These are phyloP conservation scores for Aegle marmelos DNA, from an alignment of 345 rosid species.

Conservation along the genomic window DNA sequence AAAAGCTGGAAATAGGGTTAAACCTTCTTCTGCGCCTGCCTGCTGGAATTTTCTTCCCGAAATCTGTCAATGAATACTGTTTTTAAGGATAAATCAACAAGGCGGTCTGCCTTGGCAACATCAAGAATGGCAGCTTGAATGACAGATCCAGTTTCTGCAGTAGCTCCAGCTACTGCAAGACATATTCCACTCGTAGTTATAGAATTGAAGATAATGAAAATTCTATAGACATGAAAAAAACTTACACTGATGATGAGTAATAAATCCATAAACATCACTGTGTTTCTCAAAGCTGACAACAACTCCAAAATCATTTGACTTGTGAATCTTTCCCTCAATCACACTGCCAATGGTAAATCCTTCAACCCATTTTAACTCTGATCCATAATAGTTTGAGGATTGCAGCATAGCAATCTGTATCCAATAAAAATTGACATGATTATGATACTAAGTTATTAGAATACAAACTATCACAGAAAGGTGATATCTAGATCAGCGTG, in stretches of 20 bases:
- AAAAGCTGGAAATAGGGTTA: neutral
- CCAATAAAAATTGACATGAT: neutral
- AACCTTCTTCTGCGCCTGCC: constrained; percentile 57
- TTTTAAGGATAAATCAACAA: constrained; percentile 85
- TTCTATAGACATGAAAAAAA: constrained; percentile 7
- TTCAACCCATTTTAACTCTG: constrained; percentile 64
- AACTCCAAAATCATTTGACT: constrained; percentile 76
- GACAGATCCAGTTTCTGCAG: constrained; percentile 51
- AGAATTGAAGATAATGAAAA: constrained; percentile 5
- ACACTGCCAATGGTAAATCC: constrained; percentile 64
- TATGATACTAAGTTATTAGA: neutral
- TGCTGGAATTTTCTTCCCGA: constrained; percentile 36
- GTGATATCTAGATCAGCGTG: neutral
- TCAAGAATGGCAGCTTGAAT: constrained; percentile 82
- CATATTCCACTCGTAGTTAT: constrained; percentile 12
- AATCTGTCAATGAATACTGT: constrained; percentile 53
- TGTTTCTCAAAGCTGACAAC: constrained; percentile 67
- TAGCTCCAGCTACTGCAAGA: constrained; percentile 61
- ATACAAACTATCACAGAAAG: neutral
- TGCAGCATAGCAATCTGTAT: constrained; percentile 73
- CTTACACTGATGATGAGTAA: constrained; percentile 79
- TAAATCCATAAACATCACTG: constrained; percentile 70
- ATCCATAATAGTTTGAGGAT: constrained; percentile 40
- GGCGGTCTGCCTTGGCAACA: constrained; percentile 69
- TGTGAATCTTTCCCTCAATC: constrained; percentile 68